phyloP scores from a whole-genome alignment of 2,329 filamentous ascomycete genomes.

The Aspergillus calidoustus region DNA sequence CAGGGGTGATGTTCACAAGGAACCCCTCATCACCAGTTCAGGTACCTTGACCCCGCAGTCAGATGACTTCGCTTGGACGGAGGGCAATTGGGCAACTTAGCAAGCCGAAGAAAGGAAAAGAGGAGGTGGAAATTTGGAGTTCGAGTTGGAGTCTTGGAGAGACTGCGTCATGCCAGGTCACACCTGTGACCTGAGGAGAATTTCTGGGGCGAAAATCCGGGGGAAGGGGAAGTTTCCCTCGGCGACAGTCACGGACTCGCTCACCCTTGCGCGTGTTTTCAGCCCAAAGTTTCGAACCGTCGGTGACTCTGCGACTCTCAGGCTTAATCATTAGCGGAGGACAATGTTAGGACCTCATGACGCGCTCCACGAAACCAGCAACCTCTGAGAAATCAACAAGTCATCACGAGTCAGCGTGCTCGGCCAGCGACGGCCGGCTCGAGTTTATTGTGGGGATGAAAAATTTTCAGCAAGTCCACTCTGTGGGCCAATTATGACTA shows the following conservation, averaged over 20 bases:
- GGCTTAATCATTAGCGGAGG: neutral
- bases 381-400: neutral
- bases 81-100: neutral
- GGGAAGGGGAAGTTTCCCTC: slow-evolving; percentile 9
- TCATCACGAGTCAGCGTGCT: neutral
- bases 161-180: slow-evolving; percentile 13
- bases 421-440: neutral
- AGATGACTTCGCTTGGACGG: neutral
- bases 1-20: neutral
- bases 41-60: neutral
- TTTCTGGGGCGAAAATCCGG: slow-evolving; percentile 19
- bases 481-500: neutral
- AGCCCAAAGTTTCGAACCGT: neutral
- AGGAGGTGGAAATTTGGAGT: neutral
- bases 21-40: neutral
- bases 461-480: slow-evolving; percentile 6
- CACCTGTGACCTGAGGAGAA: slow-evolving; percentile 2
- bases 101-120: slow-evolving; percentile 2
- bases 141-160: neutral
- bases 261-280: neutral
- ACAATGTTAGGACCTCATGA: neutral
- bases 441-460: neutral
- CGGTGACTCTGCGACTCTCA: neutral
- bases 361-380: neutral
- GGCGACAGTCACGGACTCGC: neutral